Evolutionary conservation across 345 rosid species (phyloP).

Genomic region (Dovyalis caffra): DNA sequence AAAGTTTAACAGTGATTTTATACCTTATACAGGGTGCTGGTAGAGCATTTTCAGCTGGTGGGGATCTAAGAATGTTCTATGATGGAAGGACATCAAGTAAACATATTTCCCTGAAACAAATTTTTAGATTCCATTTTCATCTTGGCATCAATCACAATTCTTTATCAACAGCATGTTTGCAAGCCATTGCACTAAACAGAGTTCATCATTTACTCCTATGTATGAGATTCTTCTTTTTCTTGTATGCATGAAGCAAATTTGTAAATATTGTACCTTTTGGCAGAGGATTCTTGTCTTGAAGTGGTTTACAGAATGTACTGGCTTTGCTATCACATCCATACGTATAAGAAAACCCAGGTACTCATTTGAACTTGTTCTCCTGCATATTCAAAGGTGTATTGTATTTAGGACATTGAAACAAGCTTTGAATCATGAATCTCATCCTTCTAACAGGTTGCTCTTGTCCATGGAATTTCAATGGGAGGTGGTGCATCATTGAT

Average conservation of each 20-base stretch:
- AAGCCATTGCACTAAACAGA: background rate
- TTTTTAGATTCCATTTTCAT: background rate
- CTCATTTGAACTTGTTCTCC: background rate
- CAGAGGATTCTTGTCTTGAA: slow-evolving; percentile 90
- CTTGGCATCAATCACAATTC: background rate
- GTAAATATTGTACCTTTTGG: slow-evolving; percentile 15
- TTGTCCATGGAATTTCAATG: slow-evolving; percentile 88
- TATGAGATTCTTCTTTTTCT: slow-evolving; percentile 4
- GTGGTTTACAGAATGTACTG: slow-evolving; percentile 95
- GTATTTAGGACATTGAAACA: background rate
- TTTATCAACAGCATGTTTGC: background rate
- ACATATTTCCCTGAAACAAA: slow-evolving; percentile 4
- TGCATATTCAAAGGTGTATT: background rate
- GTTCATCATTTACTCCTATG: background rate
- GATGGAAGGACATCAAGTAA: slow-evolving; percentile 81
- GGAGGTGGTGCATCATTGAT: slow-evolving; percentile 94
- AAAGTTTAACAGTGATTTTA: background rate
- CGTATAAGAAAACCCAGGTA: slow-evolving; percentile 82
- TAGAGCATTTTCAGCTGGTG: slow-evolving; percentile 94
- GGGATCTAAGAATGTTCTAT: slow-evolving; percentile 86
- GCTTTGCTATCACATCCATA: slow-evolving; percentile 90
- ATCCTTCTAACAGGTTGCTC: slow-evolving; percentile 64
- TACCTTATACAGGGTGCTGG: slow-evolving; percentile 65
- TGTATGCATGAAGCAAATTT: background rate
- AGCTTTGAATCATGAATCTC: background rate